phyloP scores from a whole-genome alignment of 176 grass and related monocot genomes.

The Tillandsia fasciculata region DNA sequence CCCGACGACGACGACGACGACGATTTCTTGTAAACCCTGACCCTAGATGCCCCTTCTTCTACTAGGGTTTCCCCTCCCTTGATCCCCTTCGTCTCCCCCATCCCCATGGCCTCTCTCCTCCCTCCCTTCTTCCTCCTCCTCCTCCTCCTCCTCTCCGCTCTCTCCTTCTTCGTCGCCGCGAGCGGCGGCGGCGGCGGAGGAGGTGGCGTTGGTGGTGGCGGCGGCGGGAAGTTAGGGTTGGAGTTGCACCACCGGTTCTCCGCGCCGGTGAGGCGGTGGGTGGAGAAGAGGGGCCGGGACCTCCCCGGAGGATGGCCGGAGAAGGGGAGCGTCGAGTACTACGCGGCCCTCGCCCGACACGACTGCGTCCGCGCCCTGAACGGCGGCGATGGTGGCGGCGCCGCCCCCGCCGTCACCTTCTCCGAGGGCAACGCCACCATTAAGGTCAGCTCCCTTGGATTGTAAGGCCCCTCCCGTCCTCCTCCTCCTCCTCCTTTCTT shows the following conservation, averaged over 20 bases:
- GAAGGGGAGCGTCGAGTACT: slow-evolving; percentile 31
- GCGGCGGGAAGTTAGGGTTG: slow-evolving; percentile 16
- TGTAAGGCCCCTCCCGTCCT: slow-evolving; percentile 25
- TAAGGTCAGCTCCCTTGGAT: slow-evolving; percentile 61
- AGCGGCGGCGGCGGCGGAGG: background rate
- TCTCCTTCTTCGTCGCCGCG: background rate
- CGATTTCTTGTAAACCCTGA: background rate
- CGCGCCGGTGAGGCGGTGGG: slow-evolving; percentile 35
- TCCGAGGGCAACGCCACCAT: slow-evolving; percentile 60
- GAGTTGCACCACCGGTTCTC: slow-evolving; percentile 69
- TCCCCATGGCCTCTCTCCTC: slow-evolving; percentile 13
- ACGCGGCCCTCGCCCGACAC: slow-evolving; percentile 44
- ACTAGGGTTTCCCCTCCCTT: background rate
- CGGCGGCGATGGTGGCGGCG: background rate
- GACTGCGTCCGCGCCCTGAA: slow-evolving; percentile 36
- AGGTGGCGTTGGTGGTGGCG: background rate
- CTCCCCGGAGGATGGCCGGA: slow-evolving; percentile 33
- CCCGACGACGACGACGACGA: background rate
- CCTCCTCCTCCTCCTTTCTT: background rate
- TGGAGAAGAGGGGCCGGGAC: slow-evolving; percentile 16
- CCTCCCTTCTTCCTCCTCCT: slow-evolving; percentile 12
- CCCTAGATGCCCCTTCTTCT: background rate
- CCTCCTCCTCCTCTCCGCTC: slow-evolving; percentile 4
- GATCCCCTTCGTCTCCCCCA: background rate
- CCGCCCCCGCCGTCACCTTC: slow-evolving; percentile 36